phyloP scores from a whole-genome alignment of 2,329 filamentous ascomycete genomes.

The Diplocarpon mali region DNA sequence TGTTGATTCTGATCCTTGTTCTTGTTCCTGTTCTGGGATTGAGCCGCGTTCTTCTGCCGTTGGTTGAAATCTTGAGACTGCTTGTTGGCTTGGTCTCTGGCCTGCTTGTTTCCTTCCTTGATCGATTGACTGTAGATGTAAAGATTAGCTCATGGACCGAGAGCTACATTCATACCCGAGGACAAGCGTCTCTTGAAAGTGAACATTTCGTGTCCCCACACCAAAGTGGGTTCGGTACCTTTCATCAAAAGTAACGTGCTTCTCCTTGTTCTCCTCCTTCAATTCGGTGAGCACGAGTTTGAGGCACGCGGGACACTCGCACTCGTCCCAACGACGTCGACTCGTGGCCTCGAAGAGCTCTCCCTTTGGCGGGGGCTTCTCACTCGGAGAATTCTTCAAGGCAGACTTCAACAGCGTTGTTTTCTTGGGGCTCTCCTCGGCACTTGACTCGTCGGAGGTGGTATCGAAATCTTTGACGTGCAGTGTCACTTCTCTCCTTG shows the following conservation, averaged over 20 bases:
- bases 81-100: neutral
- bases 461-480: conserved; percentile 3
- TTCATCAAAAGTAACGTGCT: conserved; percentile 1
- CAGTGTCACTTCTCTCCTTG: neutral
- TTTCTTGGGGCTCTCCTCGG: neutral
- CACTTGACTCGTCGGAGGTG: conserved; percentile 1
- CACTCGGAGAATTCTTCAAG: neutral
- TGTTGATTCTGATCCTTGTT: neutral
- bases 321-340: neutral
- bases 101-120: neutral
- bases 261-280: conserved; percentile 1
- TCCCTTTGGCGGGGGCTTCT: neutral
- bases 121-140: neutral
- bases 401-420: conserved; percentile 1
- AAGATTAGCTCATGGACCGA: neutral
- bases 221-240: neutral
- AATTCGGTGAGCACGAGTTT: neutral
- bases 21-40: neutral
- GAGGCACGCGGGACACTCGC: conserved; percentile 1
- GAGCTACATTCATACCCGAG: neutral
- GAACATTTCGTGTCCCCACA: too few relatives aligned
- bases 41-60: neutral
- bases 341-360: conserved; percentile 1
- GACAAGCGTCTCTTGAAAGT: neutral
- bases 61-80: neutral